Percentiles rank a stretch among this genome's conserved stretches.
Conservation (phyloP, 2,329 filamentous ascomycete species). For the Trichoderma citrinoviride region DNA sequence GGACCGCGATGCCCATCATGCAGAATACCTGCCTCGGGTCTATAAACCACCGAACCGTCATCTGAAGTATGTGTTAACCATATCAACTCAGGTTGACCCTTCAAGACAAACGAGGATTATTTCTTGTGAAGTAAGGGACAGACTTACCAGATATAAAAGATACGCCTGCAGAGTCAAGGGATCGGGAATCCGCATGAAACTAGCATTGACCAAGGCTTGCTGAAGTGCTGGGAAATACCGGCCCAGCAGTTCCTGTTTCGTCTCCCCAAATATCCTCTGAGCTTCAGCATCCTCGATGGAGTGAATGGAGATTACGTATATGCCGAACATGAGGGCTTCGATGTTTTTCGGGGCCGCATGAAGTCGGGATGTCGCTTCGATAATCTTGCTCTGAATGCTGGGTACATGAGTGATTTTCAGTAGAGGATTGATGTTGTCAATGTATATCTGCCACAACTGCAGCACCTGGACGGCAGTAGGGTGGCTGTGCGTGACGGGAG, state of each 20-base stretch:
- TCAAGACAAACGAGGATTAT: neutral
- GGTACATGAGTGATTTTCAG: slow-evolving; percentile 67
- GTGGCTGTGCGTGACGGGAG: slow-evolving; percentile 47
- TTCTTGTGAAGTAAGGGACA: neutral
- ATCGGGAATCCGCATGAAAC: slow-evolving; percentile 65
- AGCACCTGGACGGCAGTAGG: slow-evolving; percentile 59
- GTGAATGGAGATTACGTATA: slow-evolving; percentile 58
- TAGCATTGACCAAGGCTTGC: slow-evolving; percentile 63
- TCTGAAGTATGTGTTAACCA: slow-evolving; percentile 26
- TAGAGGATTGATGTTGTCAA: slow-evolving; percentile 67
- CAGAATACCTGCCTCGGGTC: slow-evolving; percentile 52
- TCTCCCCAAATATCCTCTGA: slow-evolving; percentile 50
- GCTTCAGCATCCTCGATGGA: slow-evolving; percentile 59
- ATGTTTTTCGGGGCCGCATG: slow-evolving; percentile 54
- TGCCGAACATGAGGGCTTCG: slow-evolving; percentile 66
- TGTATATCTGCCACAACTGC: slow-evolving; percentile 66
- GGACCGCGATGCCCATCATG: slow-evolving; percentile 62
- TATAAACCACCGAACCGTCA: slow-evolving; percentile 53
- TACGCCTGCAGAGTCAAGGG: slow-evolving; percentile 65
- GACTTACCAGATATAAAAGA: slow-evolving; percentile 61
- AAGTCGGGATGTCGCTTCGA: slow-evolving; percentile 58
- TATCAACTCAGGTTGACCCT: too few relatives aligned
- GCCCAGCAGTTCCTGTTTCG: slow-evolving; percentile 49
- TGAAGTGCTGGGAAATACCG: slow-evolving; percentile 59
- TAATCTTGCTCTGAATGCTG: slow-evolving; percentile 61